These are phyloP conservation scores for Cardamine chenopodiifolia DNA, from an alignment of 345 rosid species.

Conservation along the genomic window DNA sequence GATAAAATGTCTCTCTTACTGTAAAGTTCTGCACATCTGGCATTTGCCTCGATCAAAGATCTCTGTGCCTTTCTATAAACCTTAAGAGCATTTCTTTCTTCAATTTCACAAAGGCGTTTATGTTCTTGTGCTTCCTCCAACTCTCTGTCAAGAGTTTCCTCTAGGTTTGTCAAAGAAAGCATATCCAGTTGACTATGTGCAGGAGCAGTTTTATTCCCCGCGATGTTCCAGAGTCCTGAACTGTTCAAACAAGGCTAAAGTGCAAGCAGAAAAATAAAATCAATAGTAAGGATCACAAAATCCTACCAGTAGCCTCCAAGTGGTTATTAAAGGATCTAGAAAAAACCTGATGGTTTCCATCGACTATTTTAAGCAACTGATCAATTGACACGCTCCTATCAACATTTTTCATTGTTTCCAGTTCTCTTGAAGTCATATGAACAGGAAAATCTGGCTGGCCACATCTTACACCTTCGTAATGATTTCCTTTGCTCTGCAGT, in stretches of 20 bases:
- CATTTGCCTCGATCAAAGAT: constrained; percentile 86
- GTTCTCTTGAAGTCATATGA: constrained; percentile 43
- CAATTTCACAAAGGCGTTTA: constrained; percentile 76
- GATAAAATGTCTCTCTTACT: constrained; percentile 76
- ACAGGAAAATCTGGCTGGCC: constrained; percentile 37
- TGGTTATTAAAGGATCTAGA: constrained; percentile 21
- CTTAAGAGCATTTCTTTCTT: constrained; percentile 91
- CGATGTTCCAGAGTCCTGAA: constrained; percentile 46
- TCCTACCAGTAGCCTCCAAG: constrained; percentile 17
- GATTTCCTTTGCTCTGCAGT: constrained; percentile 32
- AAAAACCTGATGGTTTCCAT: constrained; percentile 53
- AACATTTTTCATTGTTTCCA: constrained; percentile 39
- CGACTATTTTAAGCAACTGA: constrained; percentile 40
- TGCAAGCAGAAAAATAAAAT: constrained; percentile 26
- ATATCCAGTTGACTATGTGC: constrained; percentile 49
- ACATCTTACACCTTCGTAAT: constrained; percentile 26
- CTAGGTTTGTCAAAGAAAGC: constrained; percentile 61
- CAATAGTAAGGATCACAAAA: constrained; percentile 29
- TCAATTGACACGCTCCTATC: constrained; percentile 45
- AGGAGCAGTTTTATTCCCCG: constrained; percentile 46
- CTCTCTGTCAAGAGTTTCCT: constrained; percentile 84
- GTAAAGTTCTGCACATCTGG: constrained; percentile 73
- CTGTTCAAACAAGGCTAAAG: constrained; percentile 54
- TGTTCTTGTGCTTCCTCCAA: constrained; percentile 82
- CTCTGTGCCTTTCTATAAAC: constrained; percentile 87